phyloP scores from a whole-genome alignment of 1,139 yeast species.

The Yamadazyma taylorii region DNA sequence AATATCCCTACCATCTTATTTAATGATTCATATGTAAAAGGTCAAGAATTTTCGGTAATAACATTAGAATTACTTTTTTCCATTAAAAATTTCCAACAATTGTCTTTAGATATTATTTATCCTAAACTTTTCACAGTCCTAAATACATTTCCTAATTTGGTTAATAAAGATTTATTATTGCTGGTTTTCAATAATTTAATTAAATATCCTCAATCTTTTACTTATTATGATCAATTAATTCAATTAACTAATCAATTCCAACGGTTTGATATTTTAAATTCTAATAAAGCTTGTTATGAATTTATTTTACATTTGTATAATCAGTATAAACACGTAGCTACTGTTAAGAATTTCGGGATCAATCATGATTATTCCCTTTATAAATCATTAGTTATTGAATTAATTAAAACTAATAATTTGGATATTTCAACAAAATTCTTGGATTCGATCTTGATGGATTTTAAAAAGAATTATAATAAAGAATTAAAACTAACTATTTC shows the following conservation, averaged over 20 bases:
- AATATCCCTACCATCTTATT: constrained; percentile 19
- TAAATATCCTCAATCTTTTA: constrained; percentile 8
- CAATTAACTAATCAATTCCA: constrained; percentile 26
- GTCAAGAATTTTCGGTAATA: constrained; percentile 64
- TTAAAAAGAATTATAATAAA: constrained; percentile 20
- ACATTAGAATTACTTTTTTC: constrained; percentile 59
- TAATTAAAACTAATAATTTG: constrained; percentile 50
- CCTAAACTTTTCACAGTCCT: constrained; percentile 29
- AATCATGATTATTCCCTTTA: constrained; percentile 48
- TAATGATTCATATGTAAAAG: constrained; percentile 35
- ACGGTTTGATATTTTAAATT: constrained; percentile 17
- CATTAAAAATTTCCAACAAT: constrained; percentile 31
- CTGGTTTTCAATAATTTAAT: constrained; percentile 18
- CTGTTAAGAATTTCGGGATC: constrained; percentile 6
- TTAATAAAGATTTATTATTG: constrained; percentile 22
- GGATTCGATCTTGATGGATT: constrained; percentile 43
- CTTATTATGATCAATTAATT: constrained; percentile 21
- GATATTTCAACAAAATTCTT: constrained; percentile 55
- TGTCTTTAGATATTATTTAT: constrained; percentile 26
- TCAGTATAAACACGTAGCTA: constrained; percentile 17
- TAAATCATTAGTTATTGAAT: constrained; percentile 48
- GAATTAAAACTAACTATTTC: constrained; percentile 28
- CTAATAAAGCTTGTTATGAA: constrained; percentile 23
- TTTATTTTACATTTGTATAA: constrained; percentile 29
- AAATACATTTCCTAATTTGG: constrained; percentile 28